Evolutionary conservation across 2,329 filamentous ascomycete genomes (phyloP).

Genomic region (Aspergillus aculeatinus): DNA sequence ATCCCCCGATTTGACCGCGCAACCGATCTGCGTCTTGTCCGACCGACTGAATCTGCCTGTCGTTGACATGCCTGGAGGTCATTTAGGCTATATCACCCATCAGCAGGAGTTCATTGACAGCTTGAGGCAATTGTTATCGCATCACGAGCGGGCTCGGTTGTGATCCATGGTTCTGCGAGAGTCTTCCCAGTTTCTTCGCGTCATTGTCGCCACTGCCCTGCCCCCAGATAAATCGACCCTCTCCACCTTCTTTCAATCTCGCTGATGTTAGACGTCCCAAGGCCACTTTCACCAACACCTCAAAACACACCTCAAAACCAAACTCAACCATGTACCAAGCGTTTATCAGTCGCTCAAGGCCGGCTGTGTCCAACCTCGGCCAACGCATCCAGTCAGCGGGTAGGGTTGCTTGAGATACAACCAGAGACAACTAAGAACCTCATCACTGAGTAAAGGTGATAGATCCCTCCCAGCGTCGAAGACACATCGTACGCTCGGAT

Average conservation of each 20-base stretch:
- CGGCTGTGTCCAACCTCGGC: neutral
- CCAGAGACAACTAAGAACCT: neutral
- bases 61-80: neutral
- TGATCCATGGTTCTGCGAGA: neutral
- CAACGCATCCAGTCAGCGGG: conserved; percentile 6
- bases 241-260: neutral
- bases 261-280: too few relatives aligned
- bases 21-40: neutral
- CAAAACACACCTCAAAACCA: too few relatives aligned
- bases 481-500: conserved; percentile 1
- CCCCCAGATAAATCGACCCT: neutral
- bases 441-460: neutral
- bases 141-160: neutral
- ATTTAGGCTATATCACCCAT: conserved; percentile 2
- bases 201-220: neutral
- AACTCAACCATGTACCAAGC: conserved; percentile 6
- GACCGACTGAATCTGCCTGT: neutral
- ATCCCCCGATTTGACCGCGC: neutral
- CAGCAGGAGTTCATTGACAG: neutral
- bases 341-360: conserved; percentile 8
- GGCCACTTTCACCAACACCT: too few relatives aligned
- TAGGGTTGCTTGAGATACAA: neutral
- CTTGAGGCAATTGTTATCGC: neutral
- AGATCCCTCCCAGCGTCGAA: neutral
- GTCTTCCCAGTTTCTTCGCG: too few relatives aligned